Percentiles rank a stretch among this genome's conserved stretches.
These are phyloP conservation scores for Grammothele lineata DNA, from an alignment of 768 basidiomycete genomes.

Conservation along the genomic window DNA sequence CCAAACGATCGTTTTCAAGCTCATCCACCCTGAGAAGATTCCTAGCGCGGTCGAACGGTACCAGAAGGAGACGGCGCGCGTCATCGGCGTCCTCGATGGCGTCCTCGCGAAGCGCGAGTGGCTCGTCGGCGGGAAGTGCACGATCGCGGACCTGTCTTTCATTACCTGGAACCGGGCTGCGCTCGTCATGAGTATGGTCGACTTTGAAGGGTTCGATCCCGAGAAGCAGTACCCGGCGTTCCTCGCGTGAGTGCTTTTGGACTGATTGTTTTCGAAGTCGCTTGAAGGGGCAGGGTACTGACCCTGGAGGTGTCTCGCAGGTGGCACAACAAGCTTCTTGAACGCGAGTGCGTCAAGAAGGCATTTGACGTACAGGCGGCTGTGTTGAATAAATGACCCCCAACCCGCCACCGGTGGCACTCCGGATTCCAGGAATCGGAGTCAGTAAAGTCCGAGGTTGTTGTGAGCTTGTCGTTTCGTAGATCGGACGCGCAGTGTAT, in stretches of 20 bases:
- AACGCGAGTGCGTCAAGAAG: conserved; percentile 11
- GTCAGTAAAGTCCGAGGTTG: no score
- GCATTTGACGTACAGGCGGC: no score
- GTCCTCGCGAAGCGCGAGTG: conserved; percentile 27
- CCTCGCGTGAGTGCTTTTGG: conserved; percentile 10
- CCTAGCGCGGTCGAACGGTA: conserved; percentile 27
- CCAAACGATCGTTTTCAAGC: conserved; percentile 24
- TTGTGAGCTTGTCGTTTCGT: no score
- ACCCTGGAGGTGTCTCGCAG: conserved; percentile 3
- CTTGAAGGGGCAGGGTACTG: not conserved
- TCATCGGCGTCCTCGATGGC: conserved; percentile 24
- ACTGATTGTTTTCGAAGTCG: not conserved
- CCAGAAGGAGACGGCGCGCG: conserved; percentile 25
- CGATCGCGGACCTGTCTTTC: conserved; percentile 25
- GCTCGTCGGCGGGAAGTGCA: conserved; percentile 24
- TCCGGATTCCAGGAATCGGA: no score
- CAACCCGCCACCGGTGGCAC: no score
- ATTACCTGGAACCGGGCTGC: conserved; percentile 23
- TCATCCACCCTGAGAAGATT: conserved; percentile 25
- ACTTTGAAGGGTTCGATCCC: conserved; percentile 10
- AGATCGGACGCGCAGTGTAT: no score
- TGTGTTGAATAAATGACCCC: no score
- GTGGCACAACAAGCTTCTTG: conserved; percentile 21
- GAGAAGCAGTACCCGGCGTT: conserved; percentile 21
- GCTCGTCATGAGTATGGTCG: conserved; percentile 6